Evolutionary conservation across 2,329 filamentous ascomycete species (phyloP), one percentile per base, ranked within the genome.

Genomic region (Myriosclerotinia duriaeana): DNA sequence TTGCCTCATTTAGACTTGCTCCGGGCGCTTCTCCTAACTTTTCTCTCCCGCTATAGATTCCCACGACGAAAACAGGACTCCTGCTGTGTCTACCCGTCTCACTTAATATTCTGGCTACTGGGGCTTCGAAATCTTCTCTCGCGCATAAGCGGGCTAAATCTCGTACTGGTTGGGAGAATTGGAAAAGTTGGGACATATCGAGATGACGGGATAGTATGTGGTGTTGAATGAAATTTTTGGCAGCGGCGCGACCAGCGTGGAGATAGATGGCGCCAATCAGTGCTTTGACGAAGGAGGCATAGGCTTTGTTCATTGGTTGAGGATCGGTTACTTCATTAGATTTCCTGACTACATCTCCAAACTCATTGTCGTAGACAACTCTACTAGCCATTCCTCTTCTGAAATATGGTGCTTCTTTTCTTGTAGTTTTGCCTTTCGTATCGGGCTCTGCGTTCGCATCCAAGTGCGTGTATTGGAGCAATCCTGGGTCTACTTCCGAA

Each of bases 1-100:
- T 87, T 42, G 91, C 94, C 74, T 92, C 86, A 71, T 92, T 84
- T 66, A 98, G 81, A 78, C 86, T 93, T 59, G 89, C 81, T 34
- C 91, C 95, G 26, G 88, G 84, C n/a, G 89, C 95, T 80, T 99
- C 94, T 66, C 94, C 95, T 53, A 99, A 83, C 84, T 95, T 94
- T 77, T 99, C 93, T 68, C 84, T 83, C 62, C 94, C 95, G 72
- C 91, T 96, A 81, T 90, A 99, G 69, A 99, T 93, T 67, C 94
- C 95, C 17, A 99, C 93, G 40, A 97, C 88, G 75, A 89, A 98
- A 20, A 99, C 95, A 20, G 95, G 94, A 67, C 91, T 91, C 77
- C 90, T 87, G 74, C 90, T 95, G 72, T 85, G 78, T 67, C 95
- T 87, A 77, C 95, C 95, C 4, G 95, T 98, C 82, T 99, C 95